Conservation (phyloP, 495 filamentous ascomycete species). For the Neohortaea acidophila region DNA sequence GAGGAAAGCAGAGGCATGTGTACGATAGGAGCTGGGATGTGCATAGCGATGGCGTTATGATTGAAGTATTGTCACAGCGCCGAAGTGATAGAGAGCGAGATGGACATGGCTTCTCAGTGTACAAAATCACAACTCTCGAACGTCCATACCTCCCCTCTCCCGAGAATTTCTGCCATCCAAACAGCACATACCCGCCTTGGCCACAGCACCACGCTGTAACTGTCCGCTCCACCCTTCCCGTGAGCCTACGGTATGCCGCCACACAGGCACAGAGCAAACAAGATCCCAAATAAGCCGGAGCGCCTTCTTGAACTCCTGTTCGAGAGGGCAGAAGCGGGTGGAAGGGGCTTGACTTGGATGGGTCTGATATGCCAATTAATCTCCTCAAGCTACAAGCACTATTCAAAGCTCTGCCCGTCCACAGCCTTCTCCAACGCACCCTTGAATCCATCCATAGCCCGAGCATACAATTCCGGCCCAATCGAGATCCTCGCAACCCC, state of each 20-base stretch:
- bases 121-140: too few species aligned
- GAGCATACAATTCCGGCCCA: neutral
- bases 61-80: neutral
- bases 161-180: too few species aligned
- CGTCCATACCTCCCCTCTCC: too few species aligned
- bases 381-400: too few species aligned
- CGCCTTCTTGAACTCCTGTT: slow-evolving; percentile 10
- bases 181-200: slow-evolving; percentile 7
- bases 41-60: neutral
- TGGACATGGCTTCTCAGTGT: too few species aligned
- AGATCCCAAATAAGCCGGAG: slow-evolving; percentile 16
- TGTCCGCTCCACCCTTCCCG: slow-evolving; percentile 5
- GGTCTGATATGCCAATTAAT: slow-evolving; percentile 14
- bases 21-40: neutral
- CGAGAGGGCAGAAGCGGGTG: slow-evolving; percentile 12
- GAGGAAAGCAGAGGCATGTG: too few species aligned
- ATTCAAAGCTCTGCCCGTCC: slow-evolving; percentile 1
- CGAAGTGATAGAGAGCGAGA: neutral
- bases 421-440: neutral
- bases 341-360: slow-evolving; percentile 14
- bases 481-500: neutral
- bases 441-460: slow-evolving; percentile 1
- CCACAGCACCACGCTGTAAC: slow-evolving; percentile 9
- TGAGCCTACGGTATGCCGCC: slow-evolving; percentile 12
- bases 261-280: slow-evolving; percentile 9